A percentile compares a stretch with the other conserved stretches of the same genome.
Conservation (phyloP, 164 flowering plant genomes). For the Chimonanthus salicifolius region DNA sequence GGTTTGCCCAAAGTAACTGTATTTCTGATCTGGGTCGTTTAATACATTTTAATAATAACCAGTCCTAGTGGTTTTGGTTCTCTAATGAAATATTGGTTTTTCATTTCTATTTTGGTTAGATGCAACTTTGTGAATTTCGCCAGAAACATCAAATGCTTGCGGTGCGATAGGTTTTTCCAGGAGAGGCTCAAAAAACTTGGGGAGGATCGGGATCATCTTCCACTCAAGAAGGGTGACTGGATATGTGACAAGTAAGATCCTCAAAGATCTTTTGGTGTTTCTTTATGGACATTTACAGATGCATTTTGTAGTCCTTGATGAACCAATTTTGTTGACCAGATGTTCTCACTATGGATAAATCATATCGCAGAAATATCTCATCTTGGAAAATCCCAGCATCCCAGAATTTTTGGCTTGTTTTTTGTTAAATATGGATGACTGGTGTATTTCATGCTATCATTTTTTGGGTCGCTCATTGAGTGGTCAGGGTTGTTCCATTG, state of each 20-base stretch:
- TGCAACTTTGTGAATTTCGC: slow-evolving; percentile 83
- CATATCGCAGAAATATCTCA: not conserved
- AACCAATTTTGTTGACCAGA: not conserved
- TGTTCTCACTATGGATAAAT: not conserved
- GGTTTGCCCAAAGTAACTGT: slow-evolving; percentile 75
- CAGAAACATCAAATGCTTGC: slow-evolving; percentile 71
- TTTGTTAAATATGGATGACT: not conserved
- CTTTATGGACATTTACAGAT: not conserved
- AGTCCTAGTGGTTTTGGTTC: not conserved
- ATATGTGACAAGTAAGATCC: slow-evolving; percentile 59
- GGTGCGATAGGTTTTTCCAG: slow-evolving; percentile 44
- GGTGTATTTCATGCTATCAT: not conserved
- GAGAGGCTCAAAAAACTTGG: slow-evolving; percentile 43
- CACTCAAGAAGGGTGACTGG: slow-evolving; percentile 94
- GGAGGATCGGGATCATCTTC: slow-evolving; percentile 65
- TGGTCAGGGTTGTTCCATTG: not conserved
- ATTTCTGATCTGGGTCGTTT: not conserved
- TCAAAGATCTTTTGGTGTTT: not conserved
- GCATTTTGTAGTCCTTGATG: not conserved
- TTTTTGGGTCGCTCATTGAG: not conserved
- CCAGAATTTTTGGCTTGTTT: not conserved
- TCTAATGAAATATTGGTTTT: not conserved
- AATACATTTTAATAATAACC: not conserved
- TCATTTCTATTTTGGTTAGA: slow-evolving; percentile 28
- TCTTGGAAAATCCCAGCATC: not conserved